Conservation (phyloP, 352 stramenopile species). For the Elongisporangium prolatum region DNA sequence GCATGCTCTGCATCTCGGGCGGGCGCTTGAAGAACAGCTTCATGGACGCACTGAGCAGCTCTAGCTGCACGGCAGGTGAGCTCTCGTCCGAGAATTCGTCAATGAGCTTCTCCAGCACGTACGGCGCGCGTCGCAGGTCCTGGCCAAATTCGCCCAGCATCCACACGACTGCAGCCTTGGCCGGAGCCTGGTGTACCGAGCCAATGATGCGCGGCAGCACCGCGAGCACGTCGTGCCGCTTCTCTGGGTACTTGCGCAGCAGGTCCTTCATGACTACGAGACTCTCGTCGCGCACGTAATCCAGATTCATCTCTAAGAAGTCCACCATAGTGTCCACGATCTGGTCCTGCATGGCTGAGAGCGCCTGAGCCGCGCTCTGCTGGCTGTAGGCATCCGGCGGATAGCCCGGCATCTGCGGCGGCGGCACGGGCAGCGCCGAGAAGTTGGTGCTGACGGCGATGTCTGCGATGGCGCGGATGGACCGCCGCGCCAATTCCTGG, state of each 20-base stretch:
- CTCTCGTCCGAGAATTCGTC: conserved; percentile 92
- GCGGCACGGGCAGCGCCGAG: conserved; percentile 30
- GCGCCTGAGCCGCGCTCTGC: conserved; percentile 46
- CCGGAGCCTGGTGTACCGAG: conserved; percentile 67
- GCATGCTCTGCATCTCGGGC: conserved; percentile 97
- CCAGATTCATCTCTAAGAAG: conserved; percentile 95
- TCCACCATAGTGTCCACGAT: conserved; percentile 94
- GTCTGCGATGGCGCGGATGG: conserved; percentile 91
- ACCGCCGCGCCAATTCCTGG: conserved; percentile 87
- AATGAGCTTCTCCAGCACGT: conserved; percentile 96
- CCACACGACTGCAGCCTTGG: conserved; percentile 95
- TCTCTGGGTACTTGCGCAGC: conserved; percentile 94
- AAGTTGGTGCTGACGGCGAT: conserved; percentile 89
- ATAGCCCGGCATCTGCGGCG: conserved; percentile 36
- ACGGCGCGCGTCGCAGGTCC: conserved; percentile 90
- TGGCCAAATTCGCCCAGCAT: conserved; percentile 97
- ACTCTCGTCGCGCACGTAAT: conserved; percentile 96
- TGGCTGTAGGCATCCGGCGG: conserved; percentile 65
- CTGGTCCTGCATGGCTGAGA: conserved; percentile 77
- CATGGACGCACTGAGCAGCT: conserved; percentile 93
- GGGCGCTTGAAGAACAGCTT: conserved; percentile 99
- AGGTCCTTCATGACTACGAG: conserved; percentile 95
- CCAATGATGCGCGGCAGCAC: conserved; percentile 73
- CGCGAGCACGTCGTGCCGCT: conserved; percentile 89
- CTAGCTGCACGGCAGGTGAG: conserved; percentile 87